These are phyloP conservation scores for Solanum hybrid DNA, from an alignment of 305 asterid genomes.

Conservation along the genomic window DNA sequence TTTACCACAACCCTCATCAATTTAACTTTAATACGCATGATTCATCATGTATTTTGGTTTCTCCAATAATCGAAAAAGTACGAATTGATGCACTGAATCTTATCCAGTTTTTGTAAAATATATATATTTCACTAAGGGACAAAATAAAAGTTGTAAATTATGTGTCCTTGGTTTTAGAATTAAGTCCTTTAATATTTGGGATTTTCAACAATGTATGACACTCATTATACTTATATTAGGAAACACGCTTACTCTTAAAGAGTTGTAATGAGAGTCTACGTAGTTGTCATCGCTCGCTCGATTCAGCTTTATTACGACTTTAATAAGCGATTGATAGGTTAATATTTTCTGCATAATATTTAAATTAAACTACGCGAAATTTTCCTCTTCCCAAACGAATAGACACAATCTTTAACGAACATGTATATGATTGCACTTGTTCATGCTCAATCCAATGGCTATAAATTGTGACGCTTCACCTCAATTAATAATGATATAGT, in stretches of 20 bases:
- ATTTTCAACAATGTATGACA: not conserved
- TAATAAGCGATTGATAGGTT: not conserved
- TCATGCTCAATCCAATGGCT: not conserved
- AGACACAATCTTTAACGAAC: not conserved
- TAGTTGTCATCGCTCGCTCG: not conserved
- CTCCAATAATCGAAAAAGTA: not conserved
- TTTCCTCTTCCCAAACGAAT: not conserved
- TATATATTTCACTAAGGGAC: not conserved
- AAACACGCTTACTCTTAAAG: not conserved
- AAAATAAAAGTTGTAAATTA: not conserved
- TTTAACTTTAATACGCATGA: not conserved
- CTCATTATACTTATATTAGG: not conserved
- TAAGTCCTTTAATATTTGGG: not conserved
- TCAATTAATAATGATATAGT: too few relatives aligned
- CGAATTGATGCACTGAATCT: constrained; percentile 1
- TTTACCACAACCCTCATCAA: accelerated
- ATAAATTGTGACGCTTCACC: not conserved
- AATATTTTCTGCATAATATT: not conserved
- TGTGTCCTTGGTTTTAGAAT: not conserved
- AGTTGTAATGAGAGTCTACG: not conserved
- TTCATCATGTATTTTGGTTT: not conserved
- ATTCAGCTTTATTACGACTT: not conserved
- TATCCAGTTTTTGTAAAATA: not conserved
- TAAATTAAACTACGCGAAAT: not conserved
- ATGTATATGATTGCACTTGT: not conserved